These are phyloP conservation scores for Agaricus sinodeliciosus DNA, from an alignment of 768 basidiomycete species.

Conservation along the genomic window DNA sequence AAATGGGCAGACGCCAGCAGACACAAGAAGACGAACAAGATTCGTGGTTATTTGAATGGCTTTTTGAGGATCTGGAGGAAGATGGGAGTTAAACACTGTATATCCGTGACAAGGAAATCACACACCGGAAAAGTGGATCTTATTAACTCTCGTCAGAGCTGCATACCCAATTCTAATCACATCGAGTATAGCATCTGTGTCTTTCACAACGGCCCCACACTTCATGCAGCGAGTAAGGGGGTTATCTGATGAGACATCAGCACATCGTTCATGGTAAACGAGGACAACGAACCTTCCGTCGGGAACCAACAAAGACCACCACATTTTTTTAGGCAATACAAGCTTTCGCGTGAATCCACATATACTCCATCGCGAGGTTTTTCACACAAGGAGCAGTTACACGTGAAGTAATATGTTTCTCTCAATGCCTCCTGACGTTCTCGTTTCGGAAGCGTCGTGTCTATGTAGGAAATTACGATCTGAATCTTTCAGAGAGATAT, in stretches of 20 bases:
- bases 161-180: conserved; percentile 65
- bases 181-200: conserved; percentile 52
- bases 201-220: conserved; percentile 44
- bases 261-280: neutral
- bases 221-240: conserved; percentile 41
- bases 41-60: conserved; percentile 56
- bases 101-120: neutral
- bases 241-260: conserved; percentile 33
- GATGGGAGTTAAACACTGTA: neutral
- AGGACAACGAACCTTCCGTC: conserved; percentile 41
- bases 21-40: conserved; percentile 56
- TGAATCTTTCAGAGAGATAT: conserved; percentile 19
- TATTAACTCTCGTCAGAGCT: conserved; percentile 65
- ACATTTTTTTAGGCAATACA: conserved; percentile 66
- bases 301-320: conserved; percentile 58
- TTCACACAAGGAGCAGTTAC: conserved; percentile 58
- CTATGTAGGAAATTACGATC: conserved; percentile 83
- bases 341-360: conserved; percentile 60
- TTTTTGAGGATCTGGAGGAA: conserved; percentile 45
- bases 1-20: conserved; percentile 53
- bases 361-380: conserved; percentile 1
- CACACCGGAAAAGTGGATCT: conserved; percentile 54
- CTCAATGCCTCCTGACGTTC: conserved; percentile 50
- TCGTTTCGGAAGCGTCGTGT: conserved; percentile 62
- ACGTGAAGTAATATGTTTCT: conserved; percentile 77